Conservation (phyloP, 495 filamentous ascomycete species). For the Lasiosphaeris hirsuta region DNA sequence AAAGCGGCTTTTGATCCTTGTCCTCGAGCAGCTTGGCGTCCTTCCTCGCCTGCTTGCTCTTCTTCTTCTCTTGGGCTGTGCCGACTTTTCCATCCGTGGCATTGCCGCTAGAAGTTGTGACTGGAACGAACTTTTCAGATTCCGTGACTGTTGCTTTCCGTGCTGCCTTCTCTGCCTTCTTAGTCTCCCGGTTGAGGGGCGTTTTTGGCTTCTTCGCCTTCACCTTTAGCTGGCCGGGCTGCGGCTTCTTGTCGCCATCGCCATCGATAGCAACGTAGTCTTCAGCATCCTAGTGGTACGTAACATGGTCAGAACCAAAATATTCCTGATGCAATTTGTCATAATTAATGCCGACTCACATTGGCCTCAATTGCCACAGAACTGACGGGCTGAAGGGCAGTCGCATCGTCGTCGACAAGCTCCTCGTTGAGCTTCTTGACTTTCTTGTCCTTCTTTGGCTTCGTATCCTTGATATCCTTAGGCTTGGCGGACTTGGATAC, state of each 20-base stretch:
- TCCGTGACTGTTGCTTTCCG: too few species aligned
- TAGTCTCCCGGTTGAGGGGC: not conserved
- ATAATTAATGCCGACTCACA: not conserved
- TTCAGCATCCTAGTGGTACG: not conserved
- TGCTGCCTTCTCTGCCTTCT: conserved; percentile 3
- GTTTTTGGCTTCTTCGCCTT: not conserved
- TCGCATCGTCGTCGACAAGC: not conserved
- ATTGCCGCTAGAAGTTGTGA: too few species aligned
- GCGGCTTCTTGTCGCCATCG: conserved; percentile 5
- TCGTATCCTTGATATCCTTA: conserved; percentile 7
- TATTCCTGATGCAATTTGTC: too few species aligned
- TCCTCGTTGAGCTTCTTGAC: not conserved
- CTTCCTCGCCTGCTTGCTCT: not conserved
- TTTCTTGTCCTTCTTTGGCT: conserved; percentile 13
- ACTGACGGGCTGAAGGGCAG: too few species aligned
- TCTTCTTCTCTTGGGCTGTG: not conserved
- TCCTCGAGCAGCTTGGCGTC: not conserved
- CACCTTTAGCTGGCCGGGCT: not conserved
- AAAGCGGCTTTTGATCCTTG: not conserved
- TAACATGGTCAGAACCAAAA: too few species aligned
- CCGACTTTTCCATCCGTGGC: too few species aligned
- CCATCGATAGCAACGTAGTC: conserved; percentile 5
- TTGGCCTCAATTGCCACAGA: not conserved
- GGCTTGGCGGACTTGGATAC: conserved; percentile 8
- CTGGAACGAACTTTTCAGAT: too few species aligned